Evolutionary conservation across 2,329 filamentous ascomycete species (phyloP), one percentile per base, ranked within the genome.

Genomic region (Myrmaecium sp.): DNA sequence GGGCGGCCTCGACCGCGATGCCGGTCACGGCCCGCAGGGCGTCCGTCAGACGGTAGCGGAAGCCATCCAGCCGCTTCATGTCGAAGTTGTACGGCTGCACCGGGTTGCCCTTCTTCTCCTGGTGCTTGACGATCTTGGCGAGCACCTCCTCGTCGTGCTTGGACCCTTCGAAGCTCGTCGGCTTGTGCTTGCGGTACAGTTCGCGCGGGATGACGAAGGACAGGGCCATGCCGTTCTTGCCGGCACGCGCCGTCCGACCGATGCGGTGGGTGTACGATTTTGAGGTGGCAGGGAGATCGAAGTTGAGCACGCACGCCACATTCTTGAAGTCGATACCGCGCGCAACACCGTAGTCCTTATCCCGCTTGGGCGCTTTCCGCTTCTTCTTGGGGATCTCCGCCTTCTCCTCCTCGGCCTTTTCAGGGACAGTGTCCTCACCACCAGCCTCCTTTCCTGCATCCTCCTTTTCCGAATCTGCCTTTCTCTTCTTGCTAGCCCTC

Each of bases 201-300:
- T 81, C 73, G 26, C 71, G 65, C 6, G 89, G 86, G 3, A 98
- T 67, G 27, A 92, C 79, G 50, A 98, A 94, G 6, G 83, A 93
- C n/a, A 98, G 65, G 0, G 89, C 83, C 67, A 93, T 95, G 32
- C 89, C 89, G 1, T 78, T 74, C 46, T 91, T 81, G 7, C 84
- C 86, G 2, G 84, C 89, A 33, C 89, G 71, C 2, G 82, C 89
- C 5, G 89, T 98, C 17, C 89, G 74, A 17, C 89, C 89, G 42
- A 98, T 92, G 28, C 89, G 75, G 54, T 98, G 89, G n/a, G 80
- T 91, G 52, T 98, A 98, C 6, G 82, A 92, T 47, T 82, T 91
- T 19, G 82, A 76, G 6, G 74, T 77, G 10, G 73, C 70, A 1
- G 89, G 89, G 10, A 98, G 73, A 51, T 98, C 89, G 50, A 98